Evolutionary conservation across 2,329 filamentous ascomycete species (phyloP), one percentile per base, ranked within the genome.

Genomic region (Rutstroemia sp.): DNA sequence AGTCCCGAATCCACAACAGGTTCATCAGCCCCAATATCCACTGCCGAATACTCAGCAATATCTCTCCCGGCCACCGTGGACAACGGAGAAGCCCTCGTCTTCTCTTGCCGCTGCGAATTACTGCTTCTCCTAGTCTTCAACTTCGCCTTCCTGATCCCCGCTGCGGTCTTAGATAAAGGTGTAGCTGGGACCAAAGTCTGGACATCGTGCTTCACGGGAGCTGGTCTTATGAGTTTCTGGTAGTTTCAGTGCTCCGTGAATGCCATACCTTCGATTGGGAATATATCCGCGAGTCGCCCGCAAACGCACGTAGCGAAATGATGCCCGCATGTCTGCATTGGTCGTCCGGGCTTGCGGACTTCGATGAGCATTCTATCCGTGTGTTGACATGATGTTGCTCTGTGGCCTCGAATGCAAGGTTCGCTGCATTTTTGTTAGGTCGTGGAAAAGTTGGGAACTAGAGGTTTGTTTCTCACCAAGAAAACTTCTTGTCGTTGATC

Each of bases 361-460:
- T 63, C 59, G 23, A 67, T 49, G 8, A 66, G 49, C 5, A 67
- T 49, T 34, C 66, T 51, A 48, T 66, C 65, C 1, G 57, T 63
- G 38, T 68, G 66, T 3, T 57, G 44, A 34, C 66, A 67, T 7
- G 57, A 63, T 46, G 64, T 66, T 10, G 65, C 64, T 53, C 66
- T 56, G 34, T 68, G 66, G 3, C 65, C 66, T n/a, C 66, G 61
- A 37, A 68, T 65, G 38, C 65, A 68, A 42, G 66, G 62, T 48
- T 65, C 61, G 51, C 65, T 67, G 34, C 38, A 34, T 46, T 37
- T 38, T 8, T n/a, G 25, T 46, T 56, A 44, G 18, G 41, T 38
- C 7, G 16, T 27, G 27, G 37, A 21, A 8, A 30, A 38, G 34
- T 23, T 9, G 19, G 39, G 44, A 30, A 38, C 8, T 34, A 7